phyloP scores from a whole-genome alignment of 2,329 filamentous ascomycete genomes.

The Fusarium euwallaceae region DNA sequence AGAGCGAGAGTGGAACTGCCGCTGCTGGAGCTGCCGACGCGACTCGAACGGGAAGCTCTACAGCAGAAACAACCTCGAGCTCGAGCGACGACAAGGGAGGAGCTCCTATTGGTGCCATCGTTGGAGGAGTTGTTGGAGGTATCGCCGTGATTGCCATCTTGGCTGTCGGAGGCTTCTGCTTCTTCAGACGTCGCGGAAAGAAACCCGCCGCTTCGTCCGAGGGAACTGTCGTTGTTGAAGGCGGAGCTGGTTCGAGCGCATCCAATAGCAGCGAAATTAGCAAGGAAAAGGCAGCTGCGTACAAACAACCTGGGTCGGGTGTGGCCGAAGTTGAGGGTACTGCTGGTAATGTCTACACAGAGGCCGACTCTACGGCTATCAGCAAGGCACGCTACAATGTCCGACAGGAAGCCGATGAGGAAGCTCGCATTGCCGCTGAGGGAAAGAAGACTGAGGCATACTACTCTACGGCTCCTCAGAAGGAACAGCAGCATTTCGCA shows the following conservation, averaged over 20 bases:
- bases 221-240: not conserved
- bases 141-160: constrained; percentile 32
- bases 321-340: constrained; percentile 18
- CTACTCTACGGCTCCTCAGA: not conserved
- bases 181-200: constrained; percentile 23
- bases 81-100: not conserved
- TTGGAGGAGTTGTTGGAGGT: constrained; percentile 35
- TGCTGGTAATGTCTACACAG: constrained; percentile 19
- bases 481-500: not conserved
- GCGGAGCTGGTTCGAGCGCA: not conserved
- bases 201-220: not conserved
- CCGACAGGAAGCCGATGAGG: not conserved
- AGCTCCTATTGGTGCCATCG: constrained; percentile 25
- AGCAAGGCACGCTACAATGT: not conserved
- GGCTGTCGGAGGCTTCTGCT: constrained; percentile 20
- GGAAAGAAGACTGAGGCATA: not conserved
- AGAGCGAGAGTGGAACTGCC: not conserved
- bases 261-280: not conserved
- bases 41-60: constrained; percentile 3
- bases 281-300: not conserved
- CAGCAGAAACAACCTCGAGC: not conserved
- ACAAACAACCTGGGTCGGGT: not conserved
- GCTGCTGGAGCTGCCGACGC: not conserved
- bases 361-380: constrained; percentile 10
- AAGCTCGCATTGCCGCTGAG: not conserved